Evolutionary conservation across 2,329 filamentous ascomycete species (phyloP).

Genomic region (Aspergillus sp.): DNA sequence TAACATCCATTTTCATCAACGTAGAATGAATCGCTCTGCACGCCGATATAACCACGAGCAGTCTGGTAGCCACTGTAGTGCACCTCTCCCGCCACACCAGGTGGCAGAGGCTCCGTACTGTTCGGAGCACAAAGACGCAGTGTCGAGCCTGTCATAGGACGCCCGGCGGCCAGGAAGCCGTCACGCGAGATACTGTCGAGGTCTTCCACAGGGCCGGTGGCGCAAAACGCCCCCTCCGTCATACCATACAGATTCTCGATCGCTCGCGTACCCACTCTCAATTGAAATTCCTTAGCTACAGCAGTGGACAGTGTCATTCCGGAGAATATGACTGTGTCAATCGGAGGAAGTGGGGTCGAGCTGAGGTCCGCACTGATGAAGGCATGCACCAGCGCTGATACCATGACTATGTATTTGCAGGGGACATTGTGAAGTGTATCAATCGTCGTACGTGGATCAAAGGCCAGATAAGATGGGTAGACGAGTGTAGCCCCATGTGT

Average conservation of each 20-base stretch:
- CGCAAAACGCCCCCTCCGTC: background rate
- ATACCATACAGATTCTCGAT: slow-evolving; percentile 5
- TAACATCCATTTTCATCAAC: background rate
- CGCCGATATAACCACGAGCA: background rate
- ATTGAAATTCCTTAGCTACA: background rate
- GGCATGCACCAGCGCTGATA: slow-evolving; percentile 1
- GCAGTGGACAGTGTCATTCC: background rate
- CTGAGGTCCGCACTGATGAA: background rate
- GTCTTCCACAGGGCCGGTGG: background rate
- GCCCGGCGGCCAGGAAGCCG: background rate
- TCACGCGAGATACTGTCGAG: background rate
- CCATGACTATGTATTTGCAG: background rate
- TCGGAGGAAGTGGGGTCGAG: background rate
- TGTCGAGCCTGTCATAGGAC: background rate
- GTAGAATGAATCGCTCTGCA: background rate
- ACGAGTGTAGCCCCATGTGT: background rate
- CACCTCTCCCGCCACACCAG: background rate
- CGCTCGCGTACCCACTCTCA: background rate
- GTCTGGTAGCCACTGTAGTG: background rate
- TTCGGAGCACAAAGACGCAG: background rate
- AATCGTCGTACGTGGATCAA: background rate
- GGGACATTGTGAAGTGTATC: background rate
- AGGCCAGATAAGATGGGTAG: background rate
- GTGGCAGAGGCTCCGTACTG: background rate
- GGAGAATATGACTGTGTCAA: background rate